Evolutionary conservation across 345 rosid genomes (phyloP).

Genomic region (Turnera subulata): DNA sequence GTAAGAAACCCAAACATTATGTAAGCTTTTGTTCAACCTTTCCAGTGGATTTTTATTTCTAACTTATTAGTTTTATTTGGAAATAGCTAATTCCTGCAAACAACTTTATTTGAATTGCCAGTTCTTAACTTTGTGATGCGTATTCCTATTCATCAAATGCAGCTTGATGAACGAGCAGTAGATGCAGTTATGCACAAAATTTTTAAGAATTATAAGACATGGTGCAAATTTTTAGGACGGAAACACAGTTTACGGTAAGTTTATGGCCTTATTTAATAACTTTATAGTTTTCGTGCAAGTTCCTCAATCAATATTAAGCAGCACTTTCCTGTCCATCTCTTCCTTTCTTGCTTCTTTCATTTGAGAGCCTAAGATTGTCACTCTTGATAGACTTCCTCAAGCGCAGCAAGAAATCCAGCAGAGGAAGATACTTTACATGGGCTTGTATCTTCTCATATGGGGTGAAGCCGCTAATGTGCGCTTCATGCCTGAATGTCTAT

Average conservation of each 20-base stretch:
- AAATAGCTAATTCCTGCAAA: too few relatives aligned
- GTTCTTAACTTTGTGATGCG: background rate
- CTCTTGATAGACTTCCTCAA: constrained; percentile 76
- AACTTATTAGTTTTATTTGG: background rate
- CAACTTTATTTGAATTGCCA: too few relatives aligned
- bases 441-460: constrained; percentile 92
- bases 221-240: constrained; percentile 93
- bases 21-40: background rate
- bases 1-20: background rate
- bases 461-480: constrained; percentile 98
- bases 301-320: background rate
- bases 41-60: background rate
- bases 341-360: background rate
- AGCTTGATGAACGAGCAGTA: constrained; percentile 97
- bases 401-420: constrained; percentile 83
- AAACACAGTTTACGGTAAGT: constrained; percentile 90
- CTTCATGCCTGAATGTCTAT: constrained; percentile 90
- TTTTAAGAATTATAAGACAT: constrained; percentile 82
- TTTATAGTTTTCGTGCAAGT: background rate
- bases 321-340: too few relatives aligned
- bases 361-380: background rate
- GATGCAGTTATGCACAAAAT: constrained; percentile 87
- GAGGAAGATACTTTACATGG: constrained; percentile 89
- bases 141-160: constrained; percentile 20
- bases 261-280: background rate